These are phyloP conservation scores for Parastagonospora nodorum DNA, from an alignment of 2,329 filamentous ascomycete species.

Conservation along the genomic window DNA sequence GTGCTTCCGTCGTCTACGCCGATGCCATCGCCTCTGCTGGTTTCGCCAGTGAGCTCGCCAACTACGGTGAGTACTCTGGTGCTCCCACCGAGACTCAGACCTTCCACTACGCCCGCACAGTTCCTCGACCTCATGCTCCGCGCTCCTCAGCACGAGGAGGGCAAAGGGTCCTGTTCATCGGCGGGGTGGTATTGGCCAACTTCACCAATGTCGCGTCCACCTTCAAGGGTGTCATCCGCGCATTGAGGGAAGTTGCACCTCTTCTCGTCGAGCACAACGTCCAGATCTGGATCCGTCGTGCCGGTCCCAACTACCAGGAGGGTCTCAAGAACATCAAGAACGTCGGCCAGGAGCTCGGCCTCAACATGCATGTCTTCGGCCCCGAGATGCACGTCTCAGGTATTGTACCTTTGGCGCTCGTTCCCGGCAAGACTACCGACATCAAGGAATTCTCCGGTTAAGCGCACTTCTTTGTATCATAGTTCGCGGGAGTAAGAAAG, in stretches of 20 bases:
- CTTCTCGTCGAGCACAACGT: conserved; percentile 94
- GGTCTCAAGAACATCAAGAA: conserved; percentile 99
- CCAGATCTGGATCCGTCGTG: conserved; percentile 91
- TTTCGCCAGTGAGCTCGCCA: conserved; percentile 94
- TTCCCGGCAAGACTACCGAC: conserved; percentile 62
- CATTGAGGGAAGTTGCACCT: conserved; percentile 85
- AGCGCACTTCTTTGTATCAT: conserved; percentile 36
- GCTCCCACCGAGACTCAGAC: conserved; percentile 98
- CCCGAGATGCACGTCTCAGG: conserved; percentile 89
- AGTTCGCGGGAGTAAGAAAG: conserved; percentile 20
- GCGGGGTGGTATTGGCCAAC: conserved; percentile 99
- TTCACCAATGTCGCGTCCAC: conserved; percentile 99
- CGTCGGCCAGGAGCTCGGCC: conserved; percentile 88
- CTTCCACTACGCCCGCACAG: conserved; percentile 97
- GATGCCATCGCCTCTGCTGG: conserved; percentile 97
- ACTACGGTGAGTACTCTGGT: conserved; percentile 99
- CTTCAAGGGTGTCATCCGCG: conserved; percentile 99
- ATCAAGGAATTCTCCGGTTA: conserved; percentile 66
- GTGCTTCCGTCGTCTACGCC: conserved; percentile 98
- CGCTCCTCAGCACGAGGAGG: conserved; percentile 79
- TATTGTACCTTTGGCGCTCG: conserved; percentile 90
- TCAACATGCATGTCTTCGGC: conserved; percentile 91
- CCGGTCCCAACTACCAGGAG: conserved; percentile 99
- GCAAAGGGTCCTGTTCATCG: conserved; percentile 99
- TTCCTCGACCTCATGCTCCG: conserved; percentile 98